Evolutionary conservation across 495 filamentous ascomycete genomes (phyloP).

Genomic region (Chaetomium tenue): DNA sequence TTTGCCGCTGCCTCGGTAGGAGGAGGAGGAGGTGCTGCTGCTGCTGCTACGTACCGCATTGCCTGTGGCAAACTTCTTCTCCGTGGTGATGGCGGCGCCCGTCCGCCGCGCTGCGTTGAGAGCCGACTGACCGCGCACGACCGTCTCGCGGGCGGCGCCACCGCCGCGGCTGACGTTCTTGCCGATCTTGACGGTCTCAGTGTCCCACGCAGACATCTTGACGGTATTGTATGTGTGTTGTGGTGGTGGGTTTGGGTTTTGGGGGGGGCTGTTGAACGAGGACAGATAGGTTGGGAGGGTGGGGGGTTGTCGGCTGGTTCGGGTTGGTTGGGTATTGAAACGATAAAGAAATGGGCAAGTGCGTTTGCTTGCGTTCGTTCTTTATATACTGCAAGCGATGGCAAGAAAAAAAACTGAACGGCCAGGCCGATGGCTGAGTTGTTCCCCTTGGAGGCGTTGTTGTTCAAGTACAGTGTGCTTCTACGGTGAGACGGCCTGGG

Average conservation of each 20-base stretch:
- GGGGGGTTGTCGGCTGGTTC: neutral
- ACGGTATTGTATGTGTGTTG: slow-evolving; percentile 13
- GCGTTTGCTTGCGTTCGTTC: slow-evolving; percentile 1
- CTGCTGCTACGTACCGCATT: slow-evolving; percentile 62
- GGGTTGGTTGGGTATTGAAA: neutral
- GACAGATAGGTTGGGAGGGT: neutral
- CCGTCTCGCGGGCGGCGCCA: slow-evolving; percentile 69
- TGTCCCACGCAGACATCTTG: slow-evolving; percentile 71
- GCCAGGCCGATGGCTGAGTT: slow-evolving; percentile 15
- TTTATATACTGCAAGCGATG: slow-evolving; percentile 13
- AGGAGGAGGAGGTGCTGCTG: neutral
- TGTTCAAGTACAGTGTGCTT: slow-evolving; percentile 13
- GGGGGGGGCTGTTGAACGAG: neutral
- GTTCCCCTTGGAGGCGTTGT: slow-evolving; percentile 8
- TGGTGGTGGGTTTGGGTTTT: neutral
- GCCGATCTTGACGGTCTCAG: slow-evolving; percentile 83
- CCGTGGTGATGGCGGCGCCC: slow-evolving; percentile 74
- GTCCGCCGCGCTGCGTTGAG: slow-evolving; percentile 85
- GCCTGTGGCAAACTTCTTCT: slow-evolving; percentile 83
- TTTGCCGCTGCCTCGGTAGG: neutral
- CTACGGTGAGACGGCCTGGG: slow-evolving; percentile 11
- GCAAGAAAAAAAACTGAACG: slow-evolving; percentile 15
- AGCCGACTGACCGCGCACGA: slow-evolving; percentile 80
- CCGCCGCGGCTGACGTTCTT: slow-evolving; percentile 67
- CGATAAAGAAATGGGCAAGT: slow-evolving; percentile 3